Evolutionary conservation across 2,329 filamentous ascomycete species (phyloP).

Genomic region (Xylariaceae sp.): DNA sequence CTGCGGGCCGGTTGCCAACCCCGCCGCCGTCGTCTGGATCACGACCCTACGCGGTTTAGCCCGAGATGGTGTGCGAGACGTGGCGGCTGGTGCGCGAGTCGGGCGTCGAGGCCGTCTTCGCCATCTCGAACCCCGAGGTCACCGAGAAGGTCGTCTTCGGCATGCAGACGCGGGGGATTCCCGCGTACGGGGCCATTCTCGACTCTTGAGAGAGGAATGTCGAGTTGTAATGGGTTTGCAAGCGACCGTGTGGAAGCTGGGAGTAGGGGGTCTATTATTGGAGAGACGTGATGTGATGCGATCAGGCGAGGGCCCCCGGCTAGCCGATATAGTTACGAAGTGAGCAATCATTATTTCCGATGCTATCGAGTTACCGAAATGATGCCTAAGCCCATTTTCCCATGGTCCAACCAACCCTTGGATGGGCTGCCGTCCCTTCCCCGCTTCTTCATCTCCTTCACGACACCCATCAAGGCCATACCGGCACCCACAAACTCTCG

Average conservation of each 20-base stretch:
- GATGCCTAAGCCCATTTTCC: no score
- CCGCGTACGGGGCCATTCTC: constrained; percentile 69
- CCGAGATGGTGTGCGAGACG: constrained; percentile 44
- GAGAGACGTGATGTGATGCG: no score
- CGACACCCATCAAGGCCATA: no score
- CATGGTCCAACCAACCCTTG: no score
- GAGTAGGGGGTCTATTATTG: no score
- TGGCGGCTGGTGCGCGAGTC: constrained; percentile 50
- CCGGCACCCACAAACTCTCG: no score
- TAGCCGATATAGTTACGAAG: background rate
- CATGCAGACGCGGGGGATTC: constrained; percentile 57
- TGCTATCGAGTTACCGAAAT: background rate
- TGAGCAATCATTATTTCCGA: background rate
- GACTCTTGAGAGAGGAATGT: constrained; percentile 37
- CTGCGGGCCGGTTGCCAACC: constrained; percentile 42
- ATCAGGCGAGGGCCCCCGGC: background rate
- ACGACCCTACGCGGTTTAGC: constrained; percentile 51
- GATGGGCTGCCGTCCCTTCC: no score
- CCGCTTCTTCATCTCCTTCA: no score
- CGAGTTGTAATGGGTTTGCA: no score
- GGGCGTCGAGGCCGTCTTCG: constrained; percentile 61
- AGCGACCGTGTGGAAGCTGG: background rate
- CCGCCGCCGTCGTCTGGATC: constrained; percentile 59
- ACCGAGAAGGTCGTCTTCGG: constrained; percentile 65
- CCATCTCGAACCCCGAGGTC: constrained; percentile 63